Conservation (phyloP, 768 basidiomycete species). For the Mycena metata region DNA sequence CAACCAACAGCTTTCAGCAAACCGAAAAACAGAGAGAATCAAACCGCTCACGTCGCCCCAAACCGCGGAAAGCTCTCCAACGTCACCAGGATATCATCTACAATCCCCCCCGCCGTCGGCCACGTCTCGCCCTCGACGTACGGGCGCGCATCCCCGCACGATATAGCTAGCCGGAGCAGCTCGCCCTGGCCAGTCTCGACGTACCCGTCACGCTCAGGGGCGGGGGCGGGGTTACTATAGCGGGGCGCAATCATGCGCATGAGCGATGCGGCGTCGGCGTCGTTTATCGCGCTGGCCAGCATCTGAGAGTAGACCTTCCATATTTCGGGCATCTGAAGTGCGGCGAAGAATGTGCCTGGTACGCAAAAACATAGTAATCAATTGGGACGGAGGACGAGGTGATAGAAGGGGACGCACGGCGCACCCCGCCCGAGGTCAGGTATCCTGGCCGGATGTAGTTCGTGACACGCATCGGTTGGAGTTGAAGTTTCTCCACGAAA, state of each 20-base stretch:
- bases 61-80: conserved; percentile 24
- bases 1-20: too few relatives aligned
- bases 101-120: conserved; percentile 36
- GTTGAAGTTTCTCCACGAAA: conserved; percentile 30
- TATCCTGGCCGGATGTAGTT: conserved; percentile 33
- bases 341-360: conserved; percentile 21
- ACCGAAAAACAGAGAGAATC: too few relatives aligned
- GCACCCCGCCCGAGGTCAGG: conserved; percentile 35
- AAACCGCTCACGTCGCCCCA: conserved; percentile 34
- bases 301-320: conserved; percentile 10
- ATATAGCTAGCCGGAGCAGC: conserved; percentile 32
- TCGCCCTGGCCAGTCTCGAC: conserved; percentile 28
- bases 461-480: conserved; percentile 26
- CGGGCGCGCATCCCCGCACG: conserved; percentile 33
- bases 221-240: conserved; percentile 13
- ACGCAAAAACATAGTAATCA: neutral
- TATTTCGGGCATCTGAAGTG: conserved; percentile 27
- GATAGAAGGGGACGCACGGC: too few relatives aligned
- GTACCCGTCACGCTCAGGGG: conserved; percentile 29
- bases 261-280: conserved; percentile 15
- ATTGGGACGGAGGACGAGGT: neutral
- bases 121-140: conserved; percentile 16
- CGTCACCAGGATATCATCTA: conserved; percentile 31
- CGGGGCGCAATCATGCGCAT: neutral
- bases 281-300: conserved; percentile 28